Percentiles rank a stretch among this genome's conserved stretches.
These are phyloP conservation scores for Blumeria graminis DNA, from an alignment of 2,329 filamentous ascomycete species.

Conservation along the genomic window DNA sequence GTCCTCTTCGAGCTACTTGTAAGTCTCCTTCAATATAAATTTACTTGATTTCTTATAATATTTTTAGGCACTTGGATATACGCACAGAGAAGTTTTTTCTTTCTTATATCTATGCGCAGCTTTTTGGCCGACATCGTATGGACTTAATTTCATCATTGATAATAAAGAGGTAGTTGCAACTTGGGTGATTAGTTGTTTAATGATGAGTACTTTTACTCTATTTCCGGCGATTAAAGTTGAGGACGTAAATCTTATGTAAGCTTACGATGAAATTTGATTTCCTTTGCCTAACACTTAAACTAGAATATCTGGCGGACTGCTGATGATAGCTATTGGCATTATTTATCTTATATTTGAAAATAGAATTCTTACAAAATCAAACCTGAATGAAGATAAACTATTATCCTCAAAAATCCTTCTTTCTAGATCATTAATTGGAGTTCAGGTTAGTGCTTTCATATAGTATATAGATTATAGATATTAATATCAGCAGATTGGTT, in stretches of 20 bases:
- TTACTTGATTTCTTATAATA: too few species aligned
- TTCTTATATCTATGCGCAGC: conserved; percentile 51
- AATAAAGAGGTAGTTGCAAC: conserved; percentile 39
- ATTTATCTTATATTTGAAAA: conserved; percentile 65
- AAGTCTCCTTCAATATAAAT: conserved; percentile 13
- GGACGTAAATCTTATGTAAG: conserved; percentile 48
- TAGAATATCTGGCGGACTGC: conserved; percentile 46
- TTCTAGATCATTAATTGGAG: conserved; percentile 36
- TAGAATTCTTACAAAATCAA: conserved; percentile 10
- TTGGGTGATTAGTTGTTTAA: conserved; percentile 54
- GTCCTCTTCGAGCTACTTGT: conserved; percentile 58
- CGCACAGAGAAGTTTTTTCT: conserved; percentile 70
- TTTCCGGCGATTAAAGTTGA: conserved; percentile 73
- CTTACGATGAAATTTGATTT: too few species aligned
- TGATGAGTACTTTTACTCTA: conserved; percentile 81
- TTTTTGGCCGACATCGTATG: conserved; percentile 57
- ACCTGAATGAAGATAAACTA: conserved; percentile 9
- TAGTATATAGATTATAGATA: not conserved
- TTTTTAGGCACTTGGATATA: conserved; percentile 65
- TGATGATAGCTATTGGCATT: conserved; percentile 57
- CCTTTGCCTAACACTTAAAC: conserved; percentile 3
- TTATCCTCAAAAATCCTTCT: conserved; percentile 20
- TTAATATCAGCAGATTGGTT: conserved; percentile 27
- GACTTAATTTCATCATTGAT: conserved; percentile 41
- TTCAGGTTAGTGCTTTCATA: conserved; percentile 26